Evolutionary conservation across 306 rosid species (phyloP), one percentile per base, ranked within the genome.

Genomic region (Trifolium pratense): DNA sequence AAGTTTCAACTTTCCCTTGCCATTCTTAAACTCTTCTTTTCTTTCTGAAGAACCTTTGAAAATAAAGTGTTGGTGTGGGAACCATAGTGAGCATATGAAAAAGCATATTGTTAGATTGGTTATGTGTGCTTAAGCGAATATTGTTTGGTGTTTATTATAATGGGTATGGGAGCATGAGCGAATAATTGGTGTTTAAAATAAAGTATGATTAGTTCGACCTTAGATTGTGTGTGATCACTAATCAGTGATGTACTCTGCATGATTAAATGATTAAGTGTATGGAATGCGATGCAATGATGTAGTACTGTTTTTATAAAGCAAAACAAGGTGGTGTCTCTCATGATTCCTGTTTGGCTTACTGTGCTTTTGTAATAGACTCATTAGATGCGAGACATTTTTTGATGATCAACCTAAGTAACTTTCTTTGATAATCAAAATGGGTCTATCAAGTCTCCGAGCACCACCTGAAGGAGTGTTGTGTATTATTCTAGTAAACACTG

Each of bases 381-480:
- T 34, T 34, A 34, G 9, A 34, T 7, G 39, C 4, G 39, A 34
- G 39, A 34, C 9, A 1, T 34, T 6, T 32, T 36, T 36, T 34
- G 39, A 34, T 34, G 7, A 34, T 34, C 39, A 6, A 34, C 39
- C 7, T 34, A 34, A 34, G 39, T 34, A 34, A 34, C 39, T 34
- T 34, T 34, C 9, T 34, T 36, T 36, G 39, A 36, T 36, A 29
- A 29, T 36, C 8, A 36, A 36, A 36, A 36, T 36, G 98, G 98
- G 98, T 56, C 92, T 94, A 52, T 88, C 94, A 64, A 91, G 86
- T 89, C 95, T 94, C 7, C 97, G 96, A 76, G 84, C 98, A 78
- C 95, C 92, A 76, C 88, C 96, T 23, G 96, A 91, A 86, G 97
- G 97, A 77, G 91, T 94, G n/a, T 70, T 91, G 2, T 88, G 92